Percentiles rank a stretch among this genome's conserved stretches.
phyloP scores from a whole-genome alignment of 2,329 filamentous ascomycete genomes.

The Penicillium griseofulvum region DNA sequence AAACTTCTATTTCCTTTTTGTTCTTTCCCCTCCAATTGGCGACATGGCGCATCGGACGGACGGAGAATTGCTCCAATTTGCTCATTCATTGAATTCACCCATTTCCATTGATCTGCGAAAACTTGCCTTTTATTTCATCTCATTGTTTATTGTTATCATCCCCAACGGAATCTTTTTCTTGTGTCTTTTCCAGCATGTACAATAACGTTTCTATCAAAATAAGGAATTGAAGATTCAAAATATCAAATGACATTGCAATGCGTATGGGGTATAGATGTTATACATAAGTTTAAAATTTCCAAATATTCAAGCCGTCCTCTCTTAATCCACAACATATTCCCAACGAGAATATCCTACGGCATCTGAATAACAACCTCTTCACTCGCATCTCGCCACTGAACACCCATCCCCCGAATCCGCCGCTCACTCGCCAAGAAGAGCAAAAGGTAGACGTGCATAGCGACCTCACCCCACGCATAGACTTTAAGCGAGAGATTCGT shows the following conservation, averaged over 20 bases:
- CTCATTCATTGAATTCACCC: constrained; percentile 8
- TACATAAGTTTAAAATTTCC: neutral
- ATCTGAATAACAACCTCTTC: constrained; percentile 57
- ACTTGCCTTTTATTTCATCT: constrained; percentile 1
- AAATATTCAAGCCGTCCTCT: neutral
- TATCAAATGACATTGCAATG: neutral
- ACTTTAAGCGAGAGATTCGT: constrained; percentile 35
- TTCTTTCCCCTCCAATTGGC: constrained; percentile 1
- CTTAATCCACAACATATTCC: no score
- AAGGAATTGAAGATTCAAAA: constrained; percentile 7
- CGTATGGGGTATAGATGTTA: neutral
- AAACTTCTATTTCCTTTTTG: neutral
- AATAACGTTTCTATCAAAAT: constrained; percentile 13
- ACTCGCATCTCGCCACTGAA: constrained; percentile 65
- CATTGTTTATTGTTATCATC: neutral
- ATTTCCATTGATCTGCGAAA: constrained; percentile 1
- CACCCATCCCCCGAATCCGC: constrained; percentile 56
- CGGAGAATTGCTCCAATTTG: constrained; percentile 10
- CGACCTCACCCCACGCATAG: constrained; percentile 76
- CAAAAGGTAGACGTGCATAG: constrained; percentile 70
- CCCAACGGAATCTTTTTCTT: neutral
- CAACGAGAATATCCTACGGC: constrained; percentile 23
- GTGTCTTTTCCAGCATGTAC: constrained; percentile 17
- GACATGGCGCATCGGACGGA: constrained; percentile 17
- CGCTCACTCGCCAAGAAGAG: constrained; percentile 70